phyloP scores from a whole-genome alignment of 2,329 filamentous ascomycete species.

The Colletotrichum lentis region DNA sequence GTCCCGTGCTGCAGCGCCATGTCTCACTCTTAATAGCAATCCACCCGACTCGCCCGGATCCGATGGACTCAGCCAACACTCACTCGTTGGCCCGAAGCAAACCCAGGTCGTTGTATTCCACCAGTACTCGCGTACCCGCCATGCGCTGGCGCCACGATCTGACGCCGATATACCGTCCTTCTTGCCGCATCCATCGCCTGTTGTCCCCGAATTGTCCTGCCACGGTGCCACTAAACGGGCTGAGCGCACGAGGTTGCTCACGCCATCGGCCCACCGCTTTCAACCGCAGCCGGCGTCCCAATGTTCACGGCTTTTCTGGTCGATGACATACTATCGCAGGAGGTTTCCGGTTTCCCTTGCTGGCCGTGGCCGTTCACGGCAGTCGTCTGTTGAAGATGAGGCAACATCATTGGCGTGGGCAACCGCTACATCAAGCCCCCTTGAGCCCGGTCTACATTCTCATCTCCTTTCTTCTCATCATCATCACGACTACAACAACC shows the following conservation, averaged over 20 bases:
- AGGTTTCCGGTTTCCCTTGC: too few species aligned
- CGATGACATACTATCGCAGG: neutral
- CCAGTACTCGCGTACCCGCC: neutral
- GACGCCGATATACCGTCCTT: neutral
- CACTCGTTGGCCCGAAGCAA: too few species aligned
- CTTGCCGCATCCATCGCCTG: conserved; percentile 1
- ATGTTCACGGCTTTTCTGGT: neutral
- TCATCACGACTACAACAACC: neutral
- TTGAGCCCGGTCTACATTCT: neutral
- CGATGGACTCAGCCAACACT: neutral
- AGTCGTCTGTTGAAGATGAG: neutral
- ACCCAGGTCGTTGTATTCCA: neutral
- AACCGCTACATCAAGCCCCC: conserved; percentile 6
- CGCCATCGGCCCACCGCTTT: neutral
- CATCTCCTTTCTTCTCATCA: neutral
- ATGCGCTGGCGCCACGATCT: neutral
- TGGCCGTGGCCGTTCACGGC: neutral
- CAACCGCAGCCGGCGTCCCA: neutral
- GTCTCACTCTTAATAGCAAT: conserved; percentile 1
- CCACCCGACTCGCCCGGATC: neutral
- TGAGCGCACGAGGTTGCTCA: neutral
- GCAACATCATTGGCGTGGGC: too few species aligned
- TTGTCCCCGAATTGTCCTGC: neutral
- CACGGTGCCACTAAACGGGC: neutral
- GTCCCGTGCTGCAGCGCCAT: neutral